Evolutionary conservation across 2,329 filamentous ascomycete genomes (phyloP).

Genomic region (Monilinia fructicola): DNA sequence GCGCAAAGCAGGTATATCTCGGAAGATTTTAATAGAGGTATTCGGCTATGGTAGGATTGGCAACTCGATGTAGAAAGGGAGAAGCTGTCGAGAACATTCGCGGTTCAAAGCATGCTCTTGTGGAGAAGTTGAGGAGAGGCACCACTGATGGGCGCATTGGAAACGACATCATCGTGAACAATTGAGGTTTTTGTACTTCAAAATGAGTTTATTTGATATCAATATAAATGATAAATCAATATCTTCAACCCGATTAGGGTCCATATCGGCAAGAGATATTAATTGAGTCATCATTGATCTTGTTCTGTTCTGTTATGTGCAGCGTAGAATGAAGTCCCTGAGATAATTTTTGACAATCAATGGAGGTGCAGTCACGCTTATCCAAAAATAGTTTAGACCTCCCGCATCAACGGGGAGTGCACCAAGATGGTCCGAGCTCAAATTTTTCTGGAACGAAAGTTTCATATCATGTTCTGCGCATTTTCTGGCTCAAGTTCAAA

Average conservation of each 20-base stretch:
- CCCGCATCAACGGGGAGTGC: slow-evolving; percentile 23
- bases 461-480: slow-evolving; percentile 26
- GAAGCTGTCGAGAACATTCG: slow-evolving; percentile 27
- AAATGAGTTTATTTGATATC: background rate
- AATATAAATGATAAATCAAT: background rate
- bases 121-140: slow-evolving; percentile 13
- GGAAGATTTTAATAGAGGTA: slow-evolving; percentile 68
- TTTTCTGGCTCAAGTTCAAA: slow-evolving; percentile 12
- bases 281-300: slow-evolving; percentile 30
- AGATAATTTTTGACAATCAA: slow-evolving; percentile 27
- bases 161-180: slow-evolving; percentile 6
- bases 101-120: slow-evolving; percentile 19
- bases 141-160: slow-evolving; percentile 1
- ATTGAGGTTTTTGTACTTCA: background rate
- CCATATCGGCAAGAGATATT: slow-evolving; percentile 31
- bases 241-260: slow-evolving; percentile 30
- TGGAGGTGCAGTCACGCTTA: slow-evolving; percentile 7
- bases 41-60: slow-evolving; percentile 47
- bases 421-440: slow-evolving; percentile 11
- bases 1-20: slow-evolving; percentile 70
- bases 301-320: slow-evolving; percentile 38
- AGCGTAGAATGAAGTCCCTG: slow-evolving; percentile 37
- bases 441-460: slow-evolving; percentile 26
- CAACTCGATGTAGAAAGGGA: slow-evolving; percentile 27
- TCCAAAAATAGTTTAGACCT: slow-evolving; percentile 28